Conservation (phyloP, 2,329 filamentous ascomycete genomes). For the Alternaria ethzedia region DNA sequence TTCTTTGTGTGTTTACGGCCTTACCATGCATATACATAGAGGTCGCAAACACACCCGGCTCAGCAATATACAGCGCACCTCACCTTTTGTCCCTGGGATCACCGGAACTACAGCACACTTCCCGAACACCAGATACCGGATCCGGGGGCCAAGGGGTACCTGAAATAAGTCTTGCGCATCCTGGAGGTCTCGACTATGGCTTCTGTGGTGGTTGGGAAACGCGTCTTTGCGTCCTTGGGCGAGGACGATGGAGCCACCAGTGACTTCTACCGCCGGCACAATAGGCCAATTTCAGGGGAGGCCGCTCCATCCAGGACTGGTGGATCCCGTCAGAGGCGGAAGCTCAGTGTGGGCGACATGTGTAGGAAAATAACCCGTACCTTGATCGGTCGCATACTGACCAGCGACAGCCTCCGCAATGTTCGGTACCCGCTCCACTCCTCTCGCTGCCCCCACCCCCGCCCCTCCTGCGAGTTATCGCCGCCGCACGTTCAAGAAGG, state of each 20-base stretch:
- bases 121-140: not conserved
- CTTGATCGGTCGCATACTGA: slow-evolving; percentile 7
- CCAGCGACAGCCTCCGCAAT: slow-evolving; percentile 23
- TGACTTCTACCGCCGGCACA: slow-evolving; percentile 8
- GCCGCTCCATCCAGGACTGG: not conserved
- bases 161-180: not conserved
- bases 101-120: not conserved
- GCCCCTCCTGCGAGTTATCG: slow-evolving; percentile 23
- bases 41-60: not conserved
- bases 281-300: slow-evolving; percentile 1
- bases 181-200: not conserved
- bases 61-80: slow-evolving; percentile 1
- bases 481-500: slow-evolving; percentile 57
- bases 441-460: slow-evolving; percentile 35
- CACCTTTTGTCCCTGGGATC: not conserved
- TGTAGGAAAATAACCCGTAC: slow-evolving; percentile 11
- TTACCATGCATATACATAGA: slow-evolving; percentile 9
- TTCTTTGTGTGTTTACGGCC: not conserved
- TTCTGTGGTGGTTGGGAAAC: slow-evolving; percentile 6
- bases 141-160: not conserved
- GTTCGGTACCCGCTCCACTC: slow-evolving; percentile 37
- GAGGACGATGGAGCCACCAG: slow-evolving; percentile 8
- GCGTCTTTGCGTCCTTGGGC: slow-evolving; percentile 10
- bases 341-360: slow-evolving; percentile 11
- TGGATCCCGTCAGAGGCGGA: slow-evolving; percentile 8